Evolutionary conservation across 1,284 basidiomycete species (phyloP).

Genomic region (Gymnopus androsaceus): DNA sequence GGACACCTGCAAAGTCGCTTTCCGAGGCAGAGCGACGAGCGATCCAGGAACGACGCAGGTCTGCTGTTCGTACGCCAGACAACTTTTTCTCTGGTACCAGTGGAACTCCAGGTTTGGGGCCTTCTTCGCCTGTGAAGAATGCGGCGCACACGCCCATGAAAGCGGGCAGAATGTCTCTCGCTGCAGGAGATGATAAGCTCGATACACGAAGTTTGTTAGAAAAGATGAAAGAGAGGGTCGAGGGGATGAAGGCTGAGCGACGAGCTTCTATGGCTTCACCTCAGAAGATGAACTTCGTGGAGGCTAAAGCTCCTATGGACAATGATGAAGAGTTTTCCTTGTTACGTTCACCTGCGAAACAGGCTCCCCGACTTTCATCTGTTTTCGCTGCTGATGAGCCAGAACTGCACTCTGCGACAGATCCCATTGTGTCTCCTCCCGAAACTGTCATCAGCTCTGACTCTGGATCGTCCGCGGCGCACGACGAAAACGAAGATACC

Average conservation of each 20-base stretch:
- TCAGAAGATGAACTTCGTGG: conserved; percentile 16
- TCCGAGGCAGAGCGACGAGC: conserved; percentile 14
- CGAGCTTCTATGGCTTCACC: conserved; percentile 38
- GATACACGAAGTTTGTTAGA: conserved; percentile 58
- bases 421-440: neutral
- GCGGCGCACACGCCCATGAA: conserved; percentile 24
- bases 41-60: conserved; percentile 15
- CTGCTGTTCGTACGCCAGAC: conserved; percentile 12
- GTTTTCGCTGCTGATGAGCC: neutral
- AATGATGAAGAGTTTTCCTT: conserved; percentile 7
- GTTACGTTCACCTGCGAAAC: conserved; percentile 10
- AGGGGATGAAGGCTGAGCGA: conserved; percentile 54
- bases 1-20: neutral
- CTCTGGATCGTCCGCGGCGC: neutral
- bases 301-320: neutral
- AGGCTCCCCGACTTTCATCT: neutral
- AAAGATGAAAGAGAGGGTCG: conserved; percentile 63
- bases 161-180: conserved; percentile 18
- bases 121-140: neutral
- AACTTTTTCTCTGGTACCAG: conserved; percentile 15
- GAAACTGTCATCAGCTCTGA: neutral
- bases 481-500: neutral
- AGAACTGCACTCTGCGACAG: neutral
- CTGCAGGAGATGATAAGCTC: conserved; percentile 33
- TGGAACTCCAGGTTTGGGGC: conserved; percentile 14